Evolutionary conservation across 2,329 filamentous ascomycete species (phyloP).

Genomic region (Leptographium radiaticola): DNA sequence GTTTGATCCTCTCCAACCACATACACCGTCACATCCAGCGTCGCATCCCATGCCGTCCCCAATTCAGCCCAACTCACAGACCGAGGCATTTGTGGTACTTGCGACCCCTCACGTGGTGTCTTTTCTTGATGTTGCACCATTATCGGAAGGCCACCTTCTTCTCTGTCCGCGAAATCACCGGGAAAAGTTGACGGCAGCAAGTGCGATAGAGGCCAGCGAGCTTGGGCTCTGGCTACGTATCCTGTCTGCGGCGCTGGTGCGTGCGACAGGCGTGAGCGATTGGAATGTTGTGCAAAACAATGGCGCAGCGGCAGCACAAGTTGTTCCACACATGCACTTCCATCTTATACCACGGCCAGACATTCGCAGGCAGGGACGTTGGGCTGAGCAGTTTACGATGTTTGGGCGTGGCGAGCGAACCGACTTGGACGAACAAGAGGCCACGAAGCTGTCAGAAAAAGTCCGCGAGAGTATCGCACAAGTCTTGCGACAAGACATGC

Average conservation of each 20-base stretch:
- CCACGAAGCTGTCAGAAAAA: constrained; percentile 36
- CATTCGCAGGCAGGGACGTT: constrained; percentile 37
- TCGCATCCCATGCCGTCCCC: constrained; percentile 21
- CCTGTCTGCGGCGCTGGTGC: constrained; percentile 57
- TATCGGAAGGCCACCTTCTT: constrained; percentile 71
- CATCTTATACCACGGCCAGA: constrained; percentile 82
- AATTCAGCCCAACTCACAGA: constrained; percentile 23
- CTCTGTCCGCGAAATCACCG: constrained; percentile 67
- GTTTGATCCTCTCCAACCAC: constrained; percentile 26
- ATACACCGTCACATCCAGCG: constrained; percentile 21
- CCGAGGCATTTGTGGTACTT: constrained; percentile 53
- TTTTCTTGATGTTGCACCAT: constrained; percentile 87
- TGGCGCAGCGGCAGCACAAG: constrained; percentile 76
- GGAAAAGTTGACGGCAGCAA: constrained; percentile 63
- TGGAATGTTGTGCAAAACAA: constrained; percentile 99
- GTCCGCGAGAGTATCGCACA: constrained; percentile 8
- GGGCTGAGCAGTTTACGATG: constrained; percentile 63
- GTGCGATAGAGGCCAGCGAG: constrained; percentile 47
- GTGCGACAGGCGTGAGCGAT: constrained; percentile 58
- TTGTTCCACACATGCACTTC: constrained; percentile 88
- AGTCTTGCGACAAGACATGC: not conserved
- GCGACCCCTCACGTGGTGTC: constrained; percentile 67
- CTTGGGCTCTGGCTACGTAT: constrained; percentile 58
- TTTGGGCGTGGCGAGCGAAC: constrained; percentile 62
- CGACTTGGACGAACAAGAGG: constrained; percentile 68